Percentiles rank a stretch among this genome's conserved stretches.
These are phyloP conservation scores for Fraxinus ornus DNA, from an alignment of 305 asterid species.

Conservation along the genomic window DNA sequence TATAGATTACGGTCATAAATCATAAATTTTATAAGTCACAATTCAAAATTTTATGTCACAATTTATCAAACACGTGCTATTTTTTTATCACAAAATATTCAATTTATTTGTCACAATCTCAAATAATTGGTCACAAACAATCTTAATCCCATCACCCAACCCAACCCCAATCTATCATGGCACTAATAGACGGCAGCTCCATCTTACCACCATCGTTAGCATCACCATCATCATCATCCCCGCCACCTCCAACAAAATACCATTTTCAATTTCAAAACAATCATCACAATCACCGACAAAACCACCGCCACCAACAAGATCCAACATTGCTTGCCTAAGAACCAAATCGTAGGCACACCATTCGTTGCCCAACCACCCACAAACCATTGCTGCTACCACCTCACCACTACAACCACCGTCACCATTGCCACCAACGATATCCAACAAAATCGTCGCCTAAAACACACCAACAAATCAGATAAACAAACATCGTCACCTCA, in stretches of 20 bases:
- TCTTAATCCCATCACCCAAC: not conserved
- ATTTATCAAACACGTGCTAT: too few relatives aligned
- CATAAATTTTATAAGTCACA: too few relatives aligned
- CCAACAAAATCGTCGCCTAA: not conserved
- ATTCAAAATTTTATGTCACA: too few relatives aligned
- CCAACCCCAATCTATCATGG: not conserved
- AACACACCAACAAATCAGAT: too few relatives aligned
- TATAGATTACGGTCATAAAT: too few relatives aligned
- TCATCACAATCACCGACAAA: not conserved
- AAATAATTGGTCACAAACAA: not conserved
- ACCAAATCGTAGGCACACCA: not conserved
- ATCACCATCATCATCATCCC: too few relatives aligned
- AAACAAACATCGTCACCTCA: too few relatives aligned
- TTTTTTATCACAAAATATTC: too few relatives aligned
- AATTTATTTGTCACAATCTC: too few relatives aligned
- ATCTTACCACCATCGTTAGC: not conserved
- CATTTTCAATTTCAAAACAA: not conserved
- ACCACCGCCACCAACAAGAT: not conserved
- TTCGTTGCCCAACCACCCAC: not conserved
- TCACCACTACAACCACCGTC: not conserved
- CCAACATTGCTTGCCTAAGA: not conserved
- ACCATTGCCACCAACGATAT: not conserved
- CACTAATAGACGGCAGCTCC: not conserved
- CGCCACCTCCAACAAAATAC: not conserved
- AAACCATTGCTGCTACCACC: not conserved